Evolutionary conservation across 768 basidiomycete species (phyloP).

Genomic region (Serpula lacrymans): DNA sequence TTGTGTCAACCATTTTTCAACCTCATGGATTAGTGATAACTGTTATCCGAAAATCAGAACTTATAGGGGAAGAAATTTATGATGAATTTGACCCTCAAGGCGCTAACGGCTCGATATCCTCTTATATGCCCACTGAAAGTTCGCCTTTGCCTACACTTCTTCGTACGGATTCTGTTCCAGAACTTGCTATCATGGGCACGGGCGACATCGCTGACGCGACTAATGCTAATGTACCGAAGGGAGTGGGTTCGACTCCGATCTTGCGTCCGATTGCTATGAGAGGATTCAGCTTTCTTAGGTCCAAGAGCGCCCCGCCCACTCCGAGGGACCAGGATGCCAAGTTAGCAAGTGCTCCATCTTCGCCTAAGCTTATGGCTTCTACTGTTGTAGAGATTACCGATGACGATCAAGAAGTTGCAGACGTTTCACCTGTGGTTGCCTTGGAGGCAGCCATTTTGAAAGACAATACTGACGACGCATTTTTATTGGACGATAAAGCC

Average conservation of each 20-base stretch:
- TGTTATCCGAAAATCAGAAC: constrained; percentile 43
- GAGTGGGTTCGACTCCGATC: constrained; percentile 20
- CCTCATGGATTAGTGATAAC: neutral
- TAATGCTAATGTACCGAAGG: neutral
- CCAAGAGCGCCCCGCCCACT: constrained; percentile 57
- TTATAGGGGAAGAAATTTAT: constrained; percentile 91
- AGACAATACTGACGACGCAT: too few species aligned
- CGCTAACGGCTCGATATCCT: constrained; percentile 51
- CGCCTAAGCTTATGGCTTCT: neutral
- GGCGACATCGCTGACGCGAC: neutral
- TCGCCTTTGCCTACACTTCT: constrained; percentile 21
- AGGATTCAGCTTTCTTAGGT: constrained; percentile 49
- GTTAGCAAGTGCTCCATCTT: neutral
- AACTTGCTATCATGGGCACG: constrained; percentile 5
- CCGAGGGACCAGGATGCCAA: constrained; percentile 33
- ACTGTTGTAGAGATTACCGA: neutral
- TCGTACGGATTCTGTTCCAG: constrained; percentile 12
- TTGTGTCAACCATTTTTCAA: constrained; percentile 3
- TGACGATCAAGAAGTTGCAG: neutral
- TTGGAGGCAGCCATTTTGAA: too few species aligned
- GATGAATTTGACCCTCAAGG: constrained; percentile 87
- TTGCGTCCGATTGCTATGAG: constrained; percentile 43
- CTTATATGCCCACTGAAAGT: constrained; percentile 33
- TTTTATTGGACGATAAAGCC: neutral
- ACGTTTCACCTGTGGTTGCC: too few species aligned